Evolutionary conservation across 164 flowering plant species (phyloP).

Genomic region (Vitis rupestris): DNA sequence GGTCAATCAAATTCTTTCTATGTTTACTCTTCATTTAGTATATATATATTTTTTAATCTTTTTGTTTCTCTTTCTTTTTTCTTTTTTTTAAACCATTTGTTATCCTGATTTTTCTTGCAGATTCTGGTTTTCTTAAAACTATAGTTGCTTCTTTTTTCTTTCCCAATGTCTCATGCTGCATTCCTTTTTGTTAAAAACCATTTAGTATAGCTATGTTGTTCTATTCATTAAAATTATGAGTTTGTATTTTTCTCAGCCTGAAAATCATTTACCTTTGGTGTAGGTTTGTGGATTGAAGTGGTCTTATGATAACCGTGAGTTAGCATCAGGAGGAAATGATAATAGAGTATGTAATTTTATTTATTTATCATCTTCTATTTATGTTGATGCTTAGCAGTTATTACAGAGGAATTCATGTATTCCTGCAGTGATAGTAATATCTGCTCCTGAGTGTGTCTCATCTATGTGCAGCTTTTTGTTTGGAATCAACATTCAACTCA

Average conservation of each 20-base stretch:
- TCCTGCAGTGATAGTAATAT: neutral
- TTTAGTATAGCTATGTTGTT: neutral
- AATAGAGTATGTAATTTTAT: conserved; percentile 52
- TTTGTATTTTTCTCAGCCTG: neutral
- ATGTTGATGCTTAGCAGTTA: neutral
- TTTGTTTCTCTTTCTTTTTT: neutral
- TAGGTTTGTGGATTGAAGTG: conserved; percentile 98
- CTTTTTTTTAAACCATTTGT: too few relatives aligned
- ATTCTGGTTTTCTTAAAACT: neutral
- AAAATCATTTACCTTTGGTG: conserved; percentile 1
- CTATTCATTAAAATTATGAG: conserved; percentile 2
- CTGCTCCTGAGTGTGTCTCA: conserved; percentile 1
- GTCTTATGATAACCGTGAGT: conserved; percentile 95
- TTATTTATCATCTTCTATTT: neutral
- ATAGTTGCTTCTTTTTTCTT: neutral
- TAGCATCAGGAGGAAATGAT: conserved; percentile 99
- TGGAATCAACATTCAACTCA: conserved; percentile 96
- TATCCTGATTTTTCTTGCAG: too few relatives aligned
- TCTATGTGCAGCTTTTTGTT: conserved; percentile 71
- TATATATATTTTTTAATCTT: neutral
- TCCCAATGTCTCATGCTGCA: neutral
- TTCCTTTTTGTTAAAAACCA: neutral
- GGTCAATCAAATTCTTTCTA: neutral
- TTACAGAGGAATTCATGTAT: neutral
- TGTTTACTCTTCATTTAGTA: neutral